Evolutionary conservation across 2,329 filamentous ascomycete species (phyloP).

Genomic region (Calcarisporium arbuscula): DNA sequence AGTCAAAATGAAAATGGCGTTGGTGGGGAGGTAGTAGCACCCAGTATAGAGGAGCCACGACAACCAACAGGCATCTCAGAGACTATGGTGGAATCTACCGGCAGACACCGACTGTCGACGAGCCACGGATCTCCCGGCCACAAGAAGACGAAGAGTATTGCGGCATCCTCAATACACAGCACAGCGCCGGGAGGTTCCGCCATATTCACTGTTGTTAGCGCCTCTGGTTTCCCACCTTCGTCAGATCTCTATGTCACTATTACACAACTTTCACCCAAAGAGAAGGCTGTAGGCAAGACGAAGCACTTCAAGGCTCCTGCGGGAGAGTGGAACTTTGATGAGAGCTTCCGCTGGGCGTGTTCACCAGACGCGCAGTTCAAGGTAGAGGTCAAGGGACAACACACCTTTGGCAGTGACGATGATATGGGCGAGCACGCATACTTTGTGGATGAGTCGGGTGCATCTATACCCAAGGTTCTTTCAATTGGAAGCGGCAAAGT

Average conservation of each 20-base stretch:
- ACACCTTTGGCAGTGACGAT: constrained; percentile 77
- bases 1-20: constrained; percentile 30
- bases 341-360: constrained; percentile 73
- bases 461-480: constrained; percentile 65
- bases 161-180: constrained; percentile 61
- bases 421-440: constrained; percentile 81
- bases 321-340: constrained; percentile 64
- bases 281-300: constrained; percentile 83
- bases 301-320: constrained; percentile 74
- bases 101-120: constrained; percentile 10
- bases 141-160: constrained; percentile 50
- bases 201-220: constrained; percentile 71
- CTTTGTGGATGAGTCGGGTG: constrained; percentile 76
- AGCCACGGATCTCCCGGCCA: constrained; percentile 30
- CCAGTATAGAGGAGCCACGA: constrained; percentile 12
- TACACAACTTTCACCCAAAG: constrained; percentile 60
- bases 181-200: constrained; percentile 67
- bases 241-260: constrained; percentile 75
- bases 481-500: constrained; percentile 68
- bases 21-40: constrained; percentile 23
- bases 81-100: constrained; percentile 2
- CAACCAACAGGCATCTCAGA: constrained; percentile 5
- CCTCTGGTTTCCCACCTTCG: constrained; percentile 67
- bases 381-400: constrained; percentile 76
- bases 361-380: constrained; percentile 81